Percentiles rank a stretch among this genome's conserved stretches.
Conservation (phyloP, 257 asterid species). For the Nicotiana tomentosiformis region DNA sequence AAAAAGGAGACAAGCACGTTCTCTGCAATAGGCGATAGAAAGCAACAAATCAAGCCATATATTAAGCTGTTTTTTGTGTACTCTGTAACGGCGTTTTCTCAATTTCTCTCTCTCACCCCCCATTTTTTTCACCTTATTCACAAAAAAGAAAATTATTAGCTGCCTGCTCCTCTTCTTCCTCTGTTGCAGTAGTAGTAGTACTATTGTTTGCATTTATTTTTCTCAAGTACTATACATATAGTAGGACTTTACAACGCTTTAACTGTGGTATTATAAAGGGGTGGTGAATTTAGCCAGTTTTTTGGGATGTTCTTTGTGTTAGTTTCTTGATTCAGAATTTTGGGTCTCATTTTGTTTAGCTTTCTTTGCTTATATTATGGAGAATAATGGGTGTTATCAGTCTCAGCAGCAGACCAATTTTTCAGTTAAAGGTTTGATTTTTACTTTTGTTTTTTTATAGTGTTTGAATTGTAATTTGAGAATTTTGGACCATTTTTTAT, state of each 20-base stretch:
- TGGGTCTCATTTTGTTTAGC: background rate
- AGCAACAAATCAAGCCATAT: conserved; percentile 47
- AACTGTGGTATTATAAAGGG: background rate
- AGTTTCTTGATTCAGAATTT: background rate
- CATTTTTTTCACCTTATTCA: background rate
- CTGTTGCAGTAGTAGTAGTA: background rate
- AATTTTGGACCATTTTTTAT: background rate
- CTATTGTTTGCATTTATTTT: background rate
- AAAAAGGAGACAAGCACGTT: conserved; percentile 51
- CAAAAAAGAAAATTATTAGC: background rate
- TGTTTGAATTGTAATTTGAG: background rate
- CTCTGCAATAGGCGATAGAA: conserved; percentile 18
- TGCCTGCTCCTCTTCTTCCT: background rate
- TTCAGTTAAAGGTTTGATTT: conserved; percentile 22
- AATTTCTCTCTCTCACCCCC: background rate
- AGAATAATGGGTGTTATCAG: conserved; percentile 22
- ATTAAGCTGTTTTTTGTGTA: conserved; percentile 44
- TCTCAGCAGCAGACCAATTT: conserved; percentile 19
- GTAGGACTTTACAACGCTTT: too few relatives aligned
- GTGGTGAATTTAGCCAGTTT: background rate
- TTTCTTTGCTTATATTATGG: conserved; percentile 21
- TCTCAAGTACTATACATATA: too few relatives aligned
- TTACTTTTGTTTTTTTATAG: background rate
- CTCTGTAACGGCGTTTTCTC: conserved; percentile 28
- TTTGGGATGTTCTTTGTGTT: background rate